Evolutionary conservation across 768 basidiomycete species (phyloP).

Genomic region (Lentinula aciculospora): DNA sequence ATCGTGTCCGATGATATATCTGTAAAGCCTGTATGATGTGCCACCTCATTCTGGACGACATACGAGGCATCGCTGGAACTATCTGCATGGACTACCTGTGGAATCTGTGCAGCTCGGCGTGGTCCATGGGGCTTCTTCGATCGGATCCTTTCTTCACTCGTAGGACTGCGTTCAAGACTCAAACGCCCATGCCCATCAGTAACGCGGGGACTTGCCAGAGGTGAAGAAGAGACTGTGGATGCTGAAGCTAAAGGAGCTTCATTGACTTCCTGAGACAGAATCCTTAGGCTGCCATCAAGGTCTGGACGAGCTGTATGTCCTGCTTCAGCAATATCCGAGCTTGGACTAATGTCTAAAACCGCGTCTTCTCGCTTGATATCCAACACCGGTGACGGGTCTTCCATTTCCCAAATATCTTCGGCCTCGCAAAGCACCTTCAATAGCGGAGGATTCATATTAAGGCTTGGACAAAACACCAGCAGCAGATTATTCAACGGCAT

Average conservation of each 20-base stretch:
- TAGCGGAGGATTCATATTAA: constrained; percentile 72
- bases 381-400: constrained; percentile 19
- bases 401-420: constrained; percentile 54
- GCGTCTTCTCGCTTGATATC: constrained; percentile 23
- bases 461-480: constrained; percentile 82
- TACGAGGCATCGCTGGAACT: neutral
- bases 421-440: constrained; percentile 71
- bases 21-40: constrained; percentile 3
- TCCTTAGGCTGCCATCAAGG: constrained; percentile 2
- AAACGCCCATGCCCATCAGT: constrained; percentile 13
- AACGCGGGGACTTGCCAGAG: constrained; percentile 6
- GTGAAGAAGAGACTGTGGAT: neutral
- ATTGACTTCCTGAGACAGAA: neutral
- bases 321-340: constrained; percentile 10
- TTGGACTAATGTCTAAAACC: constrained; percentile 22
- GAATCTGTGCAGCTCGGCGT: neutral
- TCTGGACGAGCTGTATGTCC: constrained; percentile 11
- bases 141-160: neutral
- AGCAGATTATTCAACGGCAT: constrained; percentile 91
- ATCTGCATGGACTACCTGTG: neutral
- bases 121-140: constrained; percentile 1
- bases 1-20: constrained; percentile 12
- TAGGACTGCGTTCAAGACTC: neutral
- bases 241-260: neutral
- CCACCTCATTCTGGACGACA: neutral